Evolutionary conservation across 345 rosid genomes (phyloP).

Genomic region (Dipteronia dyeriana): DNA sequence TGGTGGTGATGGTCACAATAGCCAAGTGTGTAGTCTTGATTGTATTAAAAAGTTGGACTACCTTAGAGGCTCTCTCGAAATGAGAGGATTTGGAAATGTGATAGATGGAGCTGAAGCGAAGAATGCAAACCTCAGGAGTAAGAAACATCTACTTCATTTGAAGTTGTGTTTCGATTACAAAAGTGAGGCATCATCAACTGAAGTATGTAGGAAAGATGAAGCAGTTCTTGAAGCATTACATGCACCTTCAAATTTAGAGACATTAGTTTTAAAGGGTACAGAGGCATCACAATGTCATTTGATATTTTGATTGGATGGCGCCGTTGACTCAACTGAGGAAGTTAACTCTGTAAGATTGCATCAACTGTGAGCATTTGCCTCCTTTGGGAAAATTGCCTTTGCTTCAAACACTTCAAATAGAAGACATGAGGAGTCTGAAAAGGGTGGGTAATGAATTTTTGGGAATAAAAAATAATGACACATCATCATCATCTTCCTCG

Average conservation of each 20-base stretch:
- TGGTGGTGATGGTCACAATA: neutral
- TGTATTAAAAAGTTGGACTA: neutral
- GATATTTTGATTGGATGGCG: too few species aligned
- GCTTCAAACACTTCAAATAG: too few species aligned
- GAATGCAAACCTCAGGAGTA: neutral
- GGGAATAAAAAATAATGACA: too few species aligned
- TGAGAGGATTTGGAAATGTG: neutral
- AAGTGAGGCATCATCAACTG: too few species aligned
- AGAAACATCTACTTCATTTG: neutral
- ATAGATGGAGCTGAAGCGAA: neutral
- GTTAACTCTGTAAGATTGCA: too few species aligned
- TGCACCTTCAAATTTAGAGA: neutral
- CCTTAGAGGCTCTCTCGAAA: neutral
- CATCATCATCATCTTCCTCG: too few species aligned
- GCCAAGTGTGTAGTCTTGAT: neutral
- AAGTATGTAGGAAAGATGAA: neutral
- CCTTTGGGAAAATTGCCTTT: too few species aligned
- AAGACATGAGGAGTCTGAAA: too few species aligned
- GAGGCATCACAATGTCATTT: too few species aligned
- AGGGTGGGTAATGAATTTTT: too few species aligned
- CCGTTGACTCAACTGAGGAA: too few species aligned
- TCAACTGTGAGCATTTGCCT: too few species aligned
- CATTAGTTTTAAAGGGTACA: neutral
- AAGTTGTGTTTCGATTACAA: neutral
- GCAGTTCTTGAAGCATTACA: neutral